Conservation (phyloP, 2,329 filamentous ascomycete genomes). For the Simplicillium aogashimaense region DNA sequence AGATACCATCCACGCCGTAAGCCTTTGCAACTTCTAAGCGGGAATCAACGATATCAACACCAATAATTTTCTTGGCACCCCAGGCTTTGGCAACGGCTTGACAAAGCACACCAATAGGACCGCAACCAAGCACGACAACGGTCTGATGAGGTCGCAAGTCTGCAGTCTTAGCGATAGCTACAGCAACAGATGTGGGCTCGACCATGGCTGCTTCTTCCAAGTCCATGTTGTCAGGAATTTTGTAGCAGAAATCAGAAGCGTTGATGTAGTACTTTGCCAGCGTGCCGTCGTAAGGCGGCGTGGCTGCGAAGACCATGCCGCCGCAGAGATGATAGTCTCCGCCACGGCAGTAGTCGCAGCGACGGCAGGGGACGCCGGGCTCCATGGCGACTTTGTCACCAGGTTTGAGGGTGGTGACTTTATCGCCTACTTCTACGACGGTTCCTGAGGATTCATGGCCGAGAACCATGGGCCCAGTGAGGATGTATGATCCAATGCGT, state of each 20-base stretch:
- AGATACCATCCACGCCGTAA: conserved; percentile 32
- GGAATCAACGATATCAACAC: conserved; percentile 29
- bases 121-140: conserved; percentile 36
- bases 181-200: conserved; percentile 38
- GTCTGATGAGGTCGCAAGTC: conserved; percentile 27
- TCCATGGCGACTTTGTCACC: no score
- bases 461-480: no score
- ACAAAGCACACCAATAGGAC: conserved; percentile 35
- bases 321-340: conserved; percentile 27
- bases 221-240: conserved; percentile 30
- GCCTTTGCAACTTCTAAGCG: conserved; percentile 26
- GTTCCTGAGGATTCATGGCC: no score
- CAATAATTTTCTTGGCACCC: conserved; percentile 30
- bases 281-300: conserved; percentile 37
- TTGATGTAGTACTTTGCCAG: conserved; percentile 37
- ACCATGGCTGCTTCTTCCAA: conserved; percentile 38
- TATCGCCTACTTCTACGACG: no score
- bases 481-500: no score
- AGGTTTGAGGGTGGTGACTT: no score
- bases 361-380: no score
- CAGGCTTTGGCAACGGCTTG: conserved; percentile 33
- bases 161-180: conserved; percentile 31
- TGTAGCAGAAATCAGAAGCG: conserved; percentile 35
- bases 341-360: conserved; percentile 16
- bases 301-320: conserved; percentile 33